Base-by-base conservation (phyloP, 768 basidiomycete species). In the Naganishia onofrii region DNA sequence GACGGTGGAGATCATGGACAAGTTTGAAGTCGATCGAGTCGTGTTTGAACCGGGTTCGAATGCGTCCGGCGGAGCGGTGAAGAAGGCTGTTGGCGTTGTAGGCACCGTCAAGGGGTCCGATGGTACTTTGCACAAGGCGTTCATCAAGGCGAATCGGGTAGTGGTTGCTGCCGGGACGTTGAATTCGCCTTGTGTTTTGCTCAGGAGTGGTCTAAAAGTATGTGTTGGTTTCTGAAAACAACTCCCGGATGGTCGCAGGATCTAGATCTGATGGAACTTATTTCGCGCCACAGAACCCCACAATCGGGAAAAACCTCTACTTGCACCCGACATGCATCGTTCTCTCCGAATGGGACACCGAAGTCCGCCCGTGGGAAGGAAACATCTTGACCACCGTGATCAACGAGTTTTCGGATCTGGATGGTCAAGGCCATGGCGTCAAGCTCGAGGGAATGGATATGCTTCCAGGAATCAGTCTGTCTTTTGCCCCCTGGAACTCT, bases 301-400 rank as follows among this genome's bases (percentile, higher is more conserved):
- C 72, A 51, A 75, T 79, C 52, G 78, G 78, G 1, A 75, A 72
- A 28, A 77, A 79, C 67, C 67, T 79, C 15, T 73, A 75, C 34
- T 67, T 78, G 17, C 78, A 79, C 67, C 78, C 78, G 0, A 72
- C 72, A 42, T 34, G 67, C 15, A 63, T 68, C 56, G 74, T 77
- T 13, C 72, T 72, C 13, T 75, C 74, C 7, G 56, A 66, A 67
- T 79, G 73, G 68, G 70, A 75, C 28, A 56, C 74, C n/a, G n/a
- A 58, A 15, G 72, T 79, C 44, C 68, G 71, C 13, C 71, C 78
- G 0, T 78, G 75, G 77, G 73, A 79, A 23, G 78, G 78, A 7
- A 68, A 74, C 10, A 77, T 79, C 72, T 73, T 79, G 71, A 78
- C 78, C 23, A 71, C 76, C 9, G 75, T 76, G 23, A 66, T 69